Conservation (phyloP, 768 basidiomycete genomes). For the Dictyophora rubrovolvata region DNA sequence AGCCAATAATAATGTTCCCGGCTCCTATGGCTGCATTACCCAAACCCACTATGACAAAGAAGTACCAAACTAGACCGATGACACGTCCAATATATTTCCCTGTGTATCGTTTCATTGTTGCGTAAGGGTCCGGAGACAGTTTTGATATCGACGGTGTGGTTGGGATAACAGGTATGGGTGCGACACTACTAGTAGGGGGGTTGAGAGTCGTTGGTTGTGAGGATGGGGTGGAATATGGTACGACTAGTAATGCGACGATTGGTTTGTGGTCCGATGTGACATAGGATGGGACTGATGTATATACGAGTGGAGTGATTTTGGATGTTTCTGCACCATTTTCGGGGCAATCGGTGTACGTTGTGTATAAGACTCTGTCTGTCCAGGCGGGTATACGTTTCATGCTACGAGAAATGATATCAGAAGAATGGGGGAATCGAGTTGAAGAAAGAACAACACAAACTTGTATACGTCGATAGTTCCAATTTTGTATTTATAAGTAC, state of each 20-base stretch:
- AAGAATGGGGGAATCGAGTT: conserved; percentile 1
- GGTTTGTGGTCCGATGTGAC: conserved; percentile 95
- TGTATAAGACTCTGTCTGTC: conserved; percentile 88
- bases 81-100: conserved; percentile 64
- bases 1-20: conserved; percentile 61
- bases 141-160: conserved; percentile 42
- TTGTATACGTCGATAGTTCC: conserved; percentile 78
- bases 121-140: conserved; percentile 41
- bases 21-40: conserved; percentile 63
- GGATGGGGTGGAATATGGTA: conserved; percentile 32
- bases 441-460: conserved; percentile 30
- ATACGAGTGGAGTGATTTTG: conserved; percentile 54
- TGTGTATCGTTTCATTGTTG: conserved; percentile 45
- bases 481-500: conserved; percentile 80
- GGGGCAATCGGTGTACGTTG: conserved; percentile 60
- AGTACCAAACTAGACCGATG: conserved; percentile 73
- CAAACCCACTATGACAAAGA: conserved; percentile 64
- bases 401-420: conserved; percentile 24
- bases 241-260: conserved; percentile 59
- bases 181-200: conserved; percentile 18
- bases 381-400: conserved; percentile 73
- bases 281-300: conserved; percentile 74
- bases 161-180: conserved; percentile 31
- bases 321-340: conserved; percentile 36
- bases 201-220: conserved; percentile 14